Evolutionary conservation across 106 monocot species (phyloP), one percentile per base, ranked within the genome.

Genomic region (Iris macrosiphon): DNA sequence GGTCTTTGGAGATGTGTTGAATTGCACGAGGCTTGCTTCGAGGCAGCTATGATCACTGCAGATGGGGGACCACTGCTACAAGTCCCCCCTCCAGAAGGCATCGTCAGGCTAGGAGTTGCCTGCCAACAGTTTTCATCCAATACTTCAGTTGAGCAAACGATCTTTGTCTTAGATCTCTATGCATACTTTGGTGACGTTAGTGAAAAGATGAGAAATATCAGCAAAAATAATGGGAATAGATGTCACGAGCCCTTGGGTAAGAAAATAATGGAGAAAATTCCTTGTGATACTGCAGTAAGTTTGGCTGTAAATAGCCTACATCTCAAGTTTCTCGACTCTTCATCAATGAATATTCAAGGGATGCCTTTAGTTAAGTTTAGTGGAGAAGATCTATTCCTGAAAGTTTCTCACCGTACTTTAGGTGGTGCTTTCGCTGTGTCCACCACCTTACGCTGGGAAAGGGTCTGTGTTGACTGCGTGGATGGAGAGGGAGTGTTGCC

Each of bases 341-440:
- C 74, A 14, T 64, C 65, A 5, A 15, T 51, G 9, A 35, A 68
- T 45, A 63, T 59, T 38, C 76, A 74, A 60, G 75, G 67, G 11
- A 70, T 68, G 67, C 90, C 90, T 59, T 58, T 98, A 54, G 85
- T 90, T 52, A 77, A 80, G 51, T 98, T 98, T 78, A 55, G 34
- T 37, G 96, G 90, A 12, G 68, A 83, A 22, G 78, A 91, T 40
- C 52, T 98, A 19, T 83, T 83, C 34, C 31, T 90, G 31, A 98
- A 83, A 78, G 90, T 90, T 56, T 82, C 79, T 25, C 96, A 98
- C 51, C 75, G 71, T 22, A 83, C 80, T 38, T 61, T 98, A 17
- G 96, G 96, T 62, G 90, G 96, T 59, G 96, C 96, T 72, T 86
- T 98, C 72, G 96, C 77, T 33, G 72, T 98, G n/a, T 83, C 90